Evolutionary conservation across 805 yeast species (phyloP).

Genomic region (Hanseniaspora mollemarum): DNA sequence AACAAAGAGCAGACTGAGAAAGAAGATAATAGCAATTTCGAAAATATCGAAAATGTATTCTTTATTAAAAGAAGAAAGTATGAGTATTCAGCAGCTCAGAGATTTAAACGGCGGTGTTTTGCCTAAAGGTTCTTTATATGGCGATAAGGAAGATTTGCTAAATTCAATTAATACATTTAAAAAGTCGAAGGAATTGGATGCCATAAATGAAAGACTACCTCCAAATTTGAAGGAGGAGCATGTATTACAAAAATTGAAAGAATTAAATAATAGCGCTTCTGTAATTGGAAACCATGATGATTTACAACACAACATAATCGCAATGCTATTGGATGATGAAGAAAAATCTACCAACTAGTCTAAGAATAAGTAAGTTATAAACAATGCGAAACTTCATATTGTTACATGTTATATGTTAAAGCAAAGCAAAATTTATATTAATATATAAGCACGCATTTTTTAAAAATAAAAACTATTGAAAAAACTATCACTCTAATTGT

Average conservation of each 20-base stretch:
- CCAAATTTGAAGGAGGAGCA: slow-evolving; percentile 50
- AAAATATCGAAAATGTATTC: slow-evolving; percentile 86
- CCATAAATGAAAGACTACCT: slow-evolving; percentile 78
- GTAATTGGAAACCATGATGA: slow-evolving; percentile 1
- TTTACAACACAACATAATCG: slow-evolving; percentile 2
- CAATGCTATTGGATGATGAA: slow-evolving; percentile 2
- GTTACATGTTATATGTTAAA: no score
- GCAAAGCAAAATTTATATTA: not conserved
- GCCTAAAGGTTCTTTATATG: slow-evolving; percentile 75
- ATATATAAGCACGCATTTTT: slow-evolving; percentile 7
- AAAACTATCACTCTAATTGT: slow-evolving; percentile 42
- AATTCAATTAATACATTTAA: slow-evolving; percentile 61
- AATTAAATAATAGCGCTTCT: slow-evolving; percentile 5
- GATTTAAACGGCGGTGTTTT: slow-evolving; percentile 59
- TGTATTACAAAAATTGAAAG: slow-evolving; percentile 1
- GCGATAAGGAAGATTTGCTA: slow-evolving; percentile 71
- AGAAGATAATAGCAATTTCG: slow-evolving; percentile 92
- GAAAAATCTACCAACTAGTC: not conserved
- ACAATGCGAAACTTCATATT: not conserved
- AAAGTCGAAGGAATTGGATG: slow-evolving; percentile 71
- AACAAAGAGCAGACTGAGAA: slow-evolving; percentile 41
- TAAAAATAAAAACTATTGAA: not conserved
- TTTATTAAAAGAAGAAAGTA: slow-evolving; percentile 77
- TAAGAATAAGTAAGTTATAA: no score
- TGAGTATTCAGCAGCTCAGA: slow-evolving; percentile 70